Conservation (phyloP, 2,329 filamentous ascomycete genomes). For the Aspergillus latus region DNA sequence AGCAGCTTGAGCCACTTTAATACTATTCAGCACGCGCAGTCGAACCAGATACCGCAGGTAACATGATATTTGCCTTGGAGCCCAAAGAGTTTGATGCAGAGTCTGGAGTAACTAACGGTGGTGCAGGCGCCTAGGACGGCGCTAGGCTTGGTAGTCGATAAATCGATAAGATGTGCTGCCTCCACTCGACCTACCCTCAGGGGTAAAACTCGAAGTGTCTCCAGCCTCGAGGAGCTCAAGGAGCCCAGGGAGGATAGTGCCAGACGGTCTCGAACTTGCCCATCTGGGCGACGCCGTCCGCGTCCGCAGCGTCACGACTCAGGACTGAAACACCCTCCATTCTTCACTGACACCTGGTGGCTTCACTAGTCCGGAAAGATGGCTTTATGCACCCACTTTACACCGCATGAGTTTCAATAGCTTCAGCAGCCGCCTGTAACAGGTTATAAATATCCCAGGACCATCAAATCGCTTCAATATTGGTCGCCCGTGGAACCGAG, state of each 20-base stretch:
- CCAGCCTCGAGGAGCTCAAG: background rate
- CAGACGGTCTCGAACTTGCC: background rate
- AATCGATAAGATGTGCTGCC: too few relatives aligned
- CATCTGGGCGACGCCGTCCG: background rate
- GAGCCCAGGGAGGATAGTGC: background rate
- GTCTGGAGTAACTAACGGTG: too few relatives aligned
- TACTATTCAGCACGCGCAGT: too few relatives aligned
- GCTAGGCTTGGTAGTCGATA: too few relatives aligned
- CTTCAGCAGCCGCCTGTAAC: slow-evolving; percentile 5
- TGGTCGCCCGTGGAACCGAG: background rate
- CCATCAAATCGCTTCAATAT: background rate
- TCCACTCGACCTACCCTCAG: too few relatives aligned
- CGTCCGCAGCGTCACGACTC: too few relatives aligned
- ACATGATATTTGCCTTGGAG: background rate
- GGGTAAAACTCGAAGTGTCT: background rate
- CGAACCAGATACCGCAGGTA: background rate
- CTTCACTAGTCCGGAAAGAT: background rate
- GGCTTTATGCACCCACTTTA: background rate
- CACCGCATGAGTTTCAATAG: slow-evolving; percentile 1
- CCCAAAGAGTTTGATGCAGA: too few relatives aligned
- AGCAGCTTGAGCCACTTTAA: too few relatives aligned
- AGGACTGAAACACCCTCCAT: background rate
- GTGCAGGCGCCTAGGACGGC: too few relatives aligned
- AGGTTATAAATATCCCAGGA: slow-evolving; percentile 9
- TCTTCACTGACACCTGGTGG: background rate